Percentiles rank a stretch among this genome's conserved stretches.
phyloP scores from a whole-genome alignment of 768 basidiomycete genomes.

The Cantharellus cinnabarinus region DNA sequence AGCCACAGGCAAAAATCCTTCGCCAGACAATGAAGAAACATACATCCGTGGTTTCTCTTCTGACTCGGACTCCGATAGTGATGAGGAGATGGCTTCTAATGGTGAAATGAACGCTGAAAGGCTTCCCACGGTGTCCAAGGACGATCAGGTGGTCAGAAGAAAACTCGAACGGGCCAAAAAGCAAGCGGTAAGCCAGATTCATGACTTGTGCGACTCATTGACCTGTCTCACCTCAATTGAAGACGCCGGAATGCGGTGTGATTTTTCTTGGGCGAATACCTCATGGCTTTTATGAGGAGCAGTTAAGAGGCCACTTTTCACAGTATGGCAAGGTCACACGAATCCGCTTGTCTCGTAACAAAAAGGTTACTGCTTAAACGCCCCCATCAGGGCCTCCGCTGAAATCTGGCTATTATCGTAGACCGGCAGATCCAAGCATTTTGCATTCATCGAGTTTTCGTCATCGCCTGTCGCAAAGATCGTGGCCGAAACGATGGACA shows the following conservation, averaged over 20 bases:
- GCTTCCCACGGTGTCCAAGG: conserved; percentile 74
- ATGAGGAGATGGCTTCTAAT: conserved; percentile 22
- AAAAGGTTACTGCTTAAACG: conserved; percentile 34
- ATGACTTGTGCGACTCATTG: background rate
- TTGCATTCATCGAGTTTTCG: conserved; percentile 88
- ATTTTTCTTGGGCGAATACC: conserved; percentile 81
- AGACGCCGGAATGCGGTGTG: conserved; percentile 60
- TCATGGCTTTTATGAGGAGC: conserved; percentile 93
- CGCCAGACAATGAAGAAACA: conserved; percentile 5
- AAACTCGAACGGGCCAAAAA: conserved; percentile 32
- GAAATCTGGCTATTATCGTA: conserved; percentile 16
- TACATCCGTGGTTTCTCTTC: conserved; percentile 47
- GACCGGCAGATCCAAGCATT: conserved; percentile 94
- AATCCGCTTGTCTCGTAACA: conserved; percentile 78
- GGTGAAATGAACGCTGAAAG: conserved; percentile 30
- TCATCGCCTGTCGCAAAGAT: conserved; percentile 80
- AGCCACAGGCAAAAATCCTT: no score
- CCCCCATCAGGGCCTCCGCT: background rate
- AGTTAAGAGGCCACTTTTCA: conserved; percentile 78
- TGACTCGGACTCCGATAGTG: conserved; percentile 43
- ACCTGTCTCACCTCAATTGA: conserved; percentile 1
- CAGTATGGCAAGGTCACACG: conserved; percentile 88
- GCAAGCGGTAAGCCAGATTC: conserved; percentile 35
- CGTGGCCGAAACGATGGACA: conserved; percentile 97
- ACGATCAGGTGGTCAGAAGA: conserved; percentile 56